Evolutionary conservation across 2,329 filamentous ascomycete species (phyloP), one percentile per base, ranked within the genome.

Genomic region (Trichoderma atrobrunneum): DNA sequence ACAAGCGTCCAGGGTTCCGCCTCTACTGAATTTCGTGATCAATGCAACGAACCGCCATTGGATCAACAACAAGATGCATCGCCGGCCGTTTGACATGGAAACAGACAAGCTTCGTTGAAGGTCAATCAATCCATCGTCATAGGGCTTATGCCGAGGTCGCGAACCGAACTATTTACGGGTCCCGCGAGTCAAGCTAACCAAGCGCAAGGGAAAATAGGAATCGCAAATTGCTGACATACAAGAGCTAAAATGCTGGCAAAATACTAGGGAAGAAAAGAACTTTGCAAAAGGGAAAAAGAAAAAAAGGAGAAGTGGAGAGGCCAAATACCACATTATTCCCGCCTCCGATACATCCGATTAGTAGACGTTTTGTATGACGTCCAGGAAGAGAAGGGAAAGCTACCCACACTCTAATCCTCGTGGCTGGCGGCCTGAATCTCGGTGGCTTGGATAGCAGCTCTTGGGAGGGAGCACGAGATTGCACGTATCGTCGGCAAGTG

Each of bases 241-340:
- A 54, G 28, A 61, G 28, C 66, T 61, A 51, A 51, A 18, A 28
- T 26, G 18, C 65, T 68, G 34, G 34, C 5, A 21, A 28, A 43
- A 56, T 18, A 21, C 43, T 51, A 43, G 54, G 26, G 54, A 60
- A 30, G 24, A 69, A 24, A 69, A 43, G 30, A 59, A 24, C 36
- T 67, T 61, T 48, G 32, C 36, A 59, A 24, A 32, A 36, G 34
- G 18, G n/a, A 43, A 39, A 28, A 39, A 12, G 8, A 21, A 12
- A 51, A 62, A 70, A 70, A 70, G 67, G 67, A 70, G 67, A 70
- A 70, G 67, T 70, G 67, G 67, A 62, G 67, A 54, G 67, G 26
- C 61, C 34, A 70, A 24, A 62, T 54, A 30, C 57, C 66, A 70
- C 39, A 62, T 62, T 70, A 54, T 61, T 70, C 67, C 67, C 64